Evolutionary conservation across 169 alveolate species (phyloP).

Genomic region (Ichthyophthirius multifiliis): DNA sequence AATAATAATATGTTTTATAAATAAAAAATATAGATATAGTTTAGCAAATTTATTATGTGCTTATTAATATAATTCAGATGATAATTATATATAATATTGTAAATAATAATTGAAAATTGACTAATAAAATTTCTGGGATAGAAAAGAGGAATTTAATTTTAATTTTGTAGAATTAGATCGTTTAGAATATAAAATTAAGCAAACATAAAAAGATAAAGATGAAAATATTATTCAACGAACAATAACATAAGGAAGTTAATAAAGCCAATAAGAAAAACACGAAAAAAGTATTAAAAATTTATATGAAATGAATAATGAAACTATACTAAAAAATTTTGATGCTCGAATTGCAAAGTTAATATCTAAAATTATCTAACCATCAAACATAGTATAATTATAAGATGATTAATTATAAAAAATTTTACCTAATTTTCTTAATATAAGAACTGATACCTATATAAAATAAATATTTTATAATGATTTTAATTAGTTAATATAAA

Average conservation of each 20-base stretch:
- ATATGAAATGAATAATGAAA: not conserved
- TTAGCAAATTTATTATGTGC: not conserved
- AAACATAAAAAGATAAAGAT: not conserved
- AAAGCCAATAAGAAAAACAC: not conserved
- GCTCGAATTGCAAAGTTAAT: not conserved
- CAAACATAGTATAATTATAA: not conserved
- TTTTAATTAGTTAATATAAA: not conserved
- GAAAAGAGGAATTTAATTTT: not conserved
- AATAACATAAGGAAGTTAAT: not conserved
- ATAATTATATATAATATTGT: not conserved
- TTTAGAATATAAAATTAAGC: not conserved
- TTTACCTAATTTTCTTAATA: not conserved
- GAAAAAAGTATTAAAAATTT: not conserved
- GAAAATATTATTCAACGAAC: not conserved
- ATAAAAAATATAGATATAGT: not conserved
- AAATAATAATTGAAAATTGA: not conserved
- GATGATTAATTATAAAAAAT: not conserved
- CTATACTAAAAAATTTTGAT: constrained; percentile 1
- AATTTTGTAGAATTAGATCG: not conserved
- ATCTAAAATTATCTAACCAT: not conserved
- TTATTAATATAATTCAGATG: not conserved
- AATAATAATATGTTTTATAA: not conserved
- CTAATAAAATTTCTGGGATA: not conserved
- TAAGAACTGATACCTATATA: not conserved
- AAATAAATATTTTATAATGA: not conserved